These are phyloP conservation scores for Penicillium corylophilum DNA, from an alignment of 2,329 filamentous ascomycete genomes.

Conservation along the genomic window DNA sequence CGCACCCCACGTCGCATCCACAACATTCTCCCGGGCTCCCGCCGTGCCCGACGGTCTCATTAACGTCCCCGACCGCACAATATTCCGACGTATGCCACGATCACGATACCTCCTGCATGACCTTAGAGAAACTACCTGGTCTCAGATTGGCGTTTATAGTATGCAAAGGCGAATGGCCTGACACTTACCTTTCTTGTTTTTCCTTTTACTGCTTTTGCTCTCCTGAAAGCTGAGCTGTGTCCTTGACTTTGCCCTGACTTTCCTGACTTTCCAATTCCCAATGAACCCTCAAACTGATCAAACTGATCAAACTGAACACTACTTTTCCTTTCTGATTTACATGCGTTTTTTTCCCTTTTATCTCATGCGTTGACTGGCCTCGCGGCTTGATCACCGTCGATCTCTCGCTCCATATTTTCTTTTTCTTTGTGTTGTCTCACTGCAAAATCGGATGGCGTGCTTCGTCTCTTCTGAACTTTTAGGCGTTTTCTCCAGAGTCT, in stretches of 20 bases:
- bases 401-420: slow-evolving; percentile 4
- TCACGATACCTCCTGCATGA: slow-evolving; percentile 47
- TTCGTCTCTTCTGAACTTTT: slow-evolving; percentile 4
- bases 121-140: slow-evolving; percentile 39
- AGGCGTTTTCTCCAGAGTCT: slow-evolving; percentile 12
- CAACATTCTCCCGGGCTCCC: slow-evolving; percentile 14
- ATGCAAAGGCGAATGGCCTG: slow-evolving; percentile 30
- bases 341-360: slow-evolving; percentile 21
- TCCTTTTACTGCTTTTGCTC: slow-evolving; percentile 7
- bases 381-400: slow-evolving; percentile 7
- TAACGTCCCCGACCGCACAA: slow-evolving; percentile 27
- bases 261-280: slow-evolving; percentile 10
- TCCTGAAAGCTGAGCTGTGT: slow-evolving; percentile 6
- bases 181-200: slow-evolving; percentile 17
- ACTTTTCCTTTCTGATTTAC: slow-evolving; percentile 11
- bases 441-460: slow-evolving; percentile 8
- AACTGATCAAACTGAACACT: background rate
- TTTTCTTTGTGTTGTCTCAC: slow-evolving; percentile 11
- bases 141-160: slow-evolving; percentile 41
- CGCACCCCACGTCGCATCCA: slow-evolving; percentile 10
- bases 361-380: background rate
- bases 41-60: slow-evolving; percentile 16
- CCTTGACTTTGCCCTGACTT: slow-evolving; percentile 3
- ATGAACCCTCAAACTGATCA: slow-evolving; percentile 2
- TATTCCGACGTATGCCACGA: slow-evolving; percentile 41